These are phyloP conservation scores for Geotrichum cucujoidarum DNA, from an alignment of 1,139 yeast species.

Conservation along the genomic window DNA sequence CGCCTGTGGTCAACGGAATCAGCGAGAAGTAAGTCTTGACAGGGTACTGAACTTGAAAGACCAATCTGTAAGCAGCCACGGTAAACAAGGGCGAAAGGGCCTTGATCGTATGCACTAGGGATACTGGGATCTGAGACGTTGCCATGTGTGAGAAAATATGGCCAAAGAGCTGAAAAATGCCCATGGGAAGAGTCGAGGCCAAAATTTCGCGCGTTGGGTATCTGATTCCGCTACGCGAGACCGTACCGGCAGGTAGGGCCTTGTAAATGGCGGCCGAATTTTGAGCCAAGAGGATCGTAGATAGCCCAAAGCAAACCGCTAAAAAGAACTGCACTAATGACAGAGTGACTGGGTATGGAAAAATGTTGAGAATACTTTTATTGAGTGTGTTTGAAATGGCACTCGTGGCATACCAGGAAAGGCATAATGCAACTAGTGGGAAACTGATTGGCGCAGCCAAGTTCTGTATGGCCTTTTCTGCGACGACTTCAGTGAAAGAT, in stretches of 20 bases:
- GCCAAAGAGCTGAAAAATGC: constrained; percentile 83
- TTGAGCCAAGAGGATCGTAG: constrained; percentile 28
- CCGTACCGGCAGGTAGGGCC: constrained; percentile 33
- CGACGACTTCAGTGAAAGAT: constrained; percentile 16
- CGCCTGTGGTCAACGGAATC: constrained; percentile 73
- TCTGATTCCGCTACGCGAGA: constrained; percentile 37
- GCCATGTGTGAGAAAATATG: constrained; percentile 88
- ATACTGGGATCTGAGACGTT: constrained; percentile 80
- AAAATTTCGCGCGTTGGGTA: constrained; percentile 52
- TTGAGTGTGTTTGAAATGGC: constrained; percentile 78
- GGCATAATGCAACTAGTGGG: constrained; percentile 49
- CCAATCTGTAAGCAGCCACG: constrained; percentile 65
- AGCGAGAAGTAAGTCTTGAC: constrained; percentile 69
- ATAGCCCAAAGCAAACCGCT: constrained; percentile 59
- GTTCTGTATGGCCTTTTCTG: constrained; percentile 31
- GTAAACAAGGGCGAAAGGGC: constrained; percentile 85
- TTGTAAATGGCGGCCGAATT: constrained; percentile 22
- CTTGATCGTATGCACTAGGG: constrained; percentile 86
- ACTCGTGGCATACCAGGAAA: constrained; percentile 74
- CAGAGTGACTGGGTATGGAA: constrained; percentile 74
- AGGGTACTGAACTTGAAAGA: constrained; percentile 55
- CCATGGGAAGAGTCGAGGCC: constrained; percentile 82
- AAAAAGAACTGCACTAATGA: constrained; percentile 79
- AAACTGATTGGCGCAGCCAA: constrained; percentile 38
- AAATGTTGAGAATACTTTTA: constrained; percentile 63